A percentile compares a stretch with the other conserved stretches of the same genome.
Conservation (phyloP, 2,329 filamentous ascomycete species). For the Raffaelea ambrosiae region DNA sequence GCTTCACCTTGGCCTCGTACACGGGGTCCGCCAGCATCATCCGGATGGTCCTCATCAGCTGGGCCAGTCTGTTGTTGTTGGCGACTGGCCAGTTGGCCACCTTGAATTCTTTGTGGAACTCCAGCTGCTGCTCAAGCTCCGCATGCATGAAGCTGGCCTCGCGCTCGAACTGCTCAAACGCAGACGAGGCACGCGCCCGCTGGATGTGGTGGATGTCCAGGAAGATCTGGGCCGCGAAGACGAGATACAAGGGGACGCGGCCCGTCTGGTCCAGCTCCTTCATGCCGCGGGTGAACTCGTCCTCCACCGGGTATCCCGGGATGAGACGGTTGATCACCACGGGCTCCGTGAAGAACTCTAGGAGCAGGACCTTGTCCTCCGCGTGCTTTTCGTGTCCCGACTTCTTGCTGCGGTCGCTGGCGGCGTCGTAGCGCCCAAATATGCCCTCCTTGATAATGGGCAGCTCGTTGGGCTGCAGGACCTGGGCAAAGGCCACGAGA, state of each 20-base stretch:
- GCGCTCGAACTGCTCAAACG: constrained; percentile 7
- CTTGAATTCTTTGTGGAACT: constrained; percentile 23
- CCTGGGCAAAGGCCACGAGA: constrained; percentile 7
- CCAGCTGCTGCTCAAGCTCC: constrained; percentile 19
- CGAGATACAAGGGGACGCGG: constrained; percentile 24
- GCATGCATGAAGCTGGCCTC: constrained; percentile 13
- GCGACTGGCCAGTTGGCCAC: constrained; percentile 20
- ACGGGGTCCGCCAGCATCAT: not conserved
- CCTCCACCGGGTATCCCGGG: constrained; percentile 13
- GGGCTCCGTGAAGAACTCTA: constrained; percentile 25
- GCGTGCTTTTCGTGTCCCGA: constrained; percentile 18
- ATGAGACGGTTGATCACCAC: constrained; percentile 14
- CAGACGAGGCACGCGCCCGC: constrained; percentile 8
- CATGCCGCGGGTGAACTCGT: not conserved
- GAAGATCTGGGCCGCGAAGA: constrained; percentile 31
- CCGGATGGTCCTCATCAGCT: not conserved
- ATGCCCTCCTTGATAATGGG: constrained; percentile 17
- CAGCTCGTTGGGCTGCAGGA: constrained; percentile 11
- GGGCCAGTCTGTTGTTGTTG: constrained; percentile 17
- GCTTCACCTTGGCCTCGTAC: not conserved
- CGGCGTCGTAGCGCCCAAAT: constrained; percentile 13
- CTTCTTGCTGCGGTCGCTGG: not conserved
- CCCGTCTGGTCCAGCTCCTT: constrained; percentile 20
- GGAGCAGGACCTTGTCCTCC: constrained; percentile 25
- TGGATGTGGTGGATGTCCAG: constrained; percentile 31